phyloP scores from a whole-genome alignment of 1,139 yeast genomes.

The Arxiozyma heterogenica region DNA sequence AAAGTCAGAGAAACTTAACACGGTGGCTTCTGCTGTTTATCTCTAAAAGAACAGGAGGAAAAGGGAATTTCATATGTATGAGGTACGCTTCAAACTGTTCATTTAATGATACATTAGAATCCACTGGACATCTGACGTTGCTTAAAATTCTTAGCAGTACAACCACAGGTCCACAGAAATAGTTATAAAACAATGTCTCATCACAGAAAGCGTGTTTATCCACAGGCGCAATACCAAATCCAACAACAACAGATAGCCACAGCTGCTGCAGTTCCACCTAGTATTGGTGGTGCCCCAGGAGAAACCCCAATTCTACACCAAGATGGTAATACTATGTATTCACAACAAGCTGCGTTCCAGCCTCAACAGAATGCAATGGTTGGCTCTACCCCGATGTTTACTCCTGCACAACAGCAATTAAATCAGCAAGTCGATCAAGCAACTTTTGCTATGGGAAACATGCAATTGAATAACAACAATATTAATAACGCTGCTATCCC shows the following conservation, averaged over 20 bases:
- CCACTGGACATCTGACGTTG: neutral
- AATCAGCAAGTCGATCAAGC: slow-evolving; percentile 26
- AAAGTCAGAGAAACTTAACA: no score
- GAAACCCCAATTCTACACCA: slow-evolving; percentile 2
- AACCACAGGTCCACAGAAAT: neutral
- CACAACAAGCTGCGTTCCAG: slow-evolving; percentile 15
- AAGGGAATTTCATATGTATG: neutral
- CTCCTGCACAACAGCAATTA: slow-evolving; percentile 17
- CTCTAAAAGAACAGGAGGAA: neutral
- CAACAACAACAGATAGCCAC: slow-evolving; percentile 24
- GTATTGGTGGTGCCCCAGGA: neutral
- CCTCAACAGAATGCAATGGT: slow-evolving; percentile 2
- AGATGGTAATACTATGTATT: slow-evolving; percentile 24
- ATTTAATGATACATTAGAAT: no score
- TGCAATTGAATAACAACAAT: slow-evolving; percentile 26
- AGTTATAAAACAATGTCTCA: slow-evolving; percentile 27
- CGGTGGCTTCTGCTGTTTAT: neutral
- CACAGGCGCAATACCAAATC: slow-evolving; percentile 32
- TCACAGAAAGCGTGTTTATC: slow-evolving; percentile 35
- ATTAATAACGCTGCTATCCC: slow-evolving; percentile 12
- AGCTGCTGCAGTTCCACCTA: slow-evolving; percentile 4
- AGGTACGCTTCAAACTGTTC: neutral
- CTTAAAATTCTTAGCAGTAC: no score
- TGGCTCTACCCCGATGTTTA: slow-evolving; percentile 2
- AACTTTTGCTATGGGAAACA: slow-evolving; percentile 20